These are phyloP conservation scores for Neurospora tetraspora DNA, from an alignment of 495 filamentous ascomycete species.

Conservation along the genomic window DNA sequence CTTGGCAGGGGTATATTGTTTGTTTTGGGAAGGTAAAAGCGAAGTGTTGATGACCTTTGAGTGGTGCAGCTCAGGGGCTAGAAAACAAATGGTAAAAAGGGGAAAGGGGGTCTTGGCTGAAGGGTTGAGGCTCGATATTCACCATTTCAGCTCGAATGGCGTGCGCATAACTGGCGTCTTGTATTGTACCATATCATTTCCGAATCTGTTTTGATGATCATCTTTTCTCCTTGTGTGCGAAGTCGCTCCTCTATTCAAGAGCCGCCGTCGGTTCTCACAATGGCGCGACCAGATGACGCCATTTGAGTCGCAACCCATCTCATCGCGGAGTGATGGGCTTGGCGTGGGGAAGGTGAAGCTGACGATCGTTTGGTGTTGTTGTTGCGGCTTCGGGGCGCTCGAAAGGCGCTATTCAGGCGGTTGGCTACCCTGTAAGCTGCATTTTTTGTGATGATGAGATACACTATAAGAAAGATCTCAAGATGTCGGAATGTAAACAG, in stretches of 20 bases:
- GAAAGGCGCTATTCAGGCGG: background rate
- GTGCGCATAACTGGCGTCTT: background rate
- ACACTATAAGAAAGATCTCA: background rate
- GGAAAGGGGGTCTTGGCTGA: background rate
- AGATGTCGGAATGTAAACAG: background rate
- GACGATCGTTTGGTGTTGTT: background rate
- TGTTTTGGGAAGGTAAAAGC: background rate
- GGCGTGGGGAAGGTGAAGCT: constrained; percentile 12
- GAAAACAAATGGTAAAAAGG: background rate
- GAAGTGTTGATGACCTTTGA: background rate
- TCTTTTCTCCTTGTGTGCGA: background rate
- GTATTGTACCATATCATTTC: background rate
- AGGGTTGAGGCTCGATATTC: background rate
- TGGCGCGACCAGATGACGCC: background rate
- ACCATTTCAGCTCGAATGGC: background rate
- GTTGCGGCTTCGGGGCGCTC: background rate
- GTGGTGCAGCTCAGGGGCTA: background rate
- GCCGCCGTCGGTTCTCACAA: background rate
- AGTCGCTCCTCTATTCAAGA: background rate
- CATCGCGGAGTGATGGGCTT: constrained; percentile 5
- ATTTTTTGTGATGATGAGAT: background rate
- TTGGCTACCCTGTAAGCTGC: background rate
- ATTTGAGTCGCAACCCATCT: background rate
- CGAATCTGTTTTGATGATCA: background rate
- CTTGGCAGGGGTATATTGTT: background rate